Percentiles rank a stretch among this genome's conserved stretches.
These are phyloP conservation scores for Zostera marina DNA, from an alignment of 116 monocot genomes.

Conservation along the genomic window DNA sequence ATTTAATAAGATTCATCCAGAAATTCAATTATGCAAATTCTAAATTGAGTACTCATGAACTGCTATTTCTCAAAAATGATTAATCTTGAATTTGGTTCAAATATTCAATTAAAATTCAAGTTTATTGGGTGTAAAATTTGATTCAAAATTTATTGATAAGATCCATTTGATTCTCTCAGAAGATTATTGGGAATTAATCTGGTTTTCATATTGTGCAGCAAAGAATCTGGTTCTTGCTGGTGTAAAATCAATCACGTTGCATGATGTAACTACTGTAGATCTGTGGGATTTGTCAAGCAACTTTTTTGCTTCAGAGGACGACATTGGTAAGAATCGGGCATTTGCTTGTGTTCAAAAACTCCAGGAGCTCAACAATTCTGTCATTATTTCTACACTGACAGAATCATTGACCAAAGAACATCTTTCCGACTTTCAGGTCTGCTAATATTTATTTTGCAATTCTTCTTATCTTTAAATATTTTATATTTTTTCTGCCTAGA, in stretches of 20 bases:
- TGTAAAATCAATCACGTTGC: constrained; percentile 66
- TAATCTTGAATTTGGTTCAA: too few species aligned
- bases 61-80: too few species aligned
- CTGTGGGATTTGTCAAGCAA: constrained; percentile 69
- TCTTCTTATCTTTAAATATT: not conserved
- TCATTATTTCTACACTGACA: constrained; percentile 32
- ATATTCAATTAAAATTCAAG: too few species aligned
- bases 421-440: constrained; percentile 58
- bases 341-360: constrained; percentile 61
- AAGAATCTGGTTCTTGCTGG: constrained; percentile 83
- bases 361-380: constrained; percentile 79
- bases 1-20: too few species aligned
- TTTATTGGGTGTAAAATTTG: too few species aligned
- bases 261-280: constrained; percentile 46
- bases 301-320: constrained; percentile 56
- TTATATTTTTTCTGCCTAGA: not conserved
- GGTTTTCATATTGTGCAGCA: constrained; percentile 23
- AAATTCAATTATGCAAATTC: too few species aligned
- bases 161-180: not conserved
- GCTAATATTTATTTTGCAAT: not conserved
- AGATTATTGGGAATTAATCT: not conserved
- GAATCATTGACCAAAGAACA: constrained; percentile 33
- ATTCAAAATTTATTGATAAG: too few species aligned
- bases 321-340: constrained; percentile 64
- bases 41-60: too few species aligned